phyloP scores from a whole-genome alignment of 805 yeast genomes.

The Ascoidea tarda region DNA sequence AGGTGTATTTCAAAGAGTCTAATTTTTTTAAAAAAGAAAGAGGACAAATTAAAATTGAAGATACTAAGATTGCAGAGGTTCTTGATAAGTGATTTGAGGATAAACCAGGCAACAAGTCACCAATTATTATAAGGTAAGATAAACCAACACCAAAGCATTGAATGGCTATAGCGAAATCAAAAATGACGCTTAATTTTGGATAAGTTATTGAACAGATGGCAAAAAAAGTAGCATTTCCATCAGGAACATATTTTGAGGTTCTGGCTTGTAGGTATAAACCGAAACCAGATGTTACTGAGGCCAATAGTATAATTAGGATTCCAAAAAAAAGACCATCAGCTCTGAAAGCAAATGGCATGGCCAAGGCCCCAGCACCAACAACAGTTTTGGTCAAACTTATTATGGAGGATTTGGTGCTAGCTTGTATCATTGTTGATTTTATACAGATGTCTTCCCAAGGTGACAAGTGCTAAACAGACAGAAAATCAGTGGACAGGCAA shows the following conservation, averaged over 20 bases:
- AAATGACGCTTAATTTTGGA: slow-evolving; percentile 54
- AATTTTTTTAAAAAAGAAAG: slow-evolving; percentile 44
- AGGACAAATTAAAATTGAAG: slow-evolving; percentile 44
- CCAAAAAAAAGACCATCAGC: slow-evolving; percentile 58
- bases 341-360: slow-evolving; percentile 60
- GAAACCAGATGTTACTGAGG: slow-evolving; percentile 52
- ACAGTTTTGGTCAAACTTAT: slow-evolving; percentile 64
- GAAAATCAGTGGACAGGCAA: too few species aligned
- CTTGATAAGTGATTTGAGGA: slow-evolving; percentile 26
- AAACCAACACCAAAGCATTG: slow-evolving; percentile 74
- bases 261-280: slow-evolving; percentile 53
- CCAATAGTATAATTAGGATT: slow-evolving; percentile 34
- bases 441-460: too few species aligned
- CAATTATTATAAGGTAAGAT: slow-evolving; percentile 58
- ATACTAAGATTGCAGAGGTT: slow-evolving; percentile 28
- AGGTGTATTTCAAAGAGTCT: slow-evolving; percentile 58
- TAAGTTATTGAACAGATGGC: slow-evolving; percentile 57
- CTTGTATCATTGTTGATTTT: slow-evolving; percentile 12
- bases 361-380: slow-evolving; percentile 68
- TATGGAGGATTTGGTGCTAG: slow-evolving; percentile 43
- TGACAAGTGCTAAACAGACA: too few species aligned
- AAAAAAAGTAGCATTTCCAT: slow-evolving; percentile 58
- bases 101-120: slow-evolving; percentile 59
- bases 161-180: slow-evolving; percentile 59
- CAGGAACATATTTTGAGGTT: slow-evolving; percentile 38